Percentiles rank a stretch among this genome's conserved stretches.
Conservation (phyloP, 345 rosid genomes). For the Eucalyptus pauciflora region DNA sequence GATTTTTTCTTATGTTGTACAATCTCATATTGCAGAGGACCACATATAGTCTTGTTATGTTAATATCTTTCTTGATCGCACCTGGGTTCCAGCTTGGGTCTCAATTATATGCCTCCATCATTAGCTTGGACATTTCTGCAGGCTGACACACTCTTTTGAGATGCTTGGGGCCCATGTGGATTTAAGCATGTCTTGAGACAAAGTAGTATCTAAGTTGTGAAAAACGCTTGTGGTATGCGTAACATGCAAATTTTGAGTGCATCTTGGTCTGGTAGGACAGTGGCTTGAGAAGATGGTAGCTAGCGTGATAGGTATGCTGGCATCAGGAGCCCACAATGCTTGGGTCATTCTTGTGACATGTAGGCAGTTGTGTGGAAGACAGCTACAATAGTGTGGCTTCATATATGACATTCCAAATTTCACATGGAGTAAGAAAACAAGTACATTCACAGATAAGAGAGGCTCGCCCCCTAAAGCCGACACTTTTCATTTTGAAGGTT, state of each 20-base stretch:
- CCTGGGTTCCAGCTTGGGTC: not conserved
- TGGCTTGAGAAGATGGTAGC: not conserved
- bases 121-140: not conserved
- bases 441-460: not conserved
- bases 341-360: not conserved
- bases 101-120: not conserved
- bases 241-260: not conserved
- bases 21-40: not conserved
- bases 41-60: not conserved
- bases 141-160: not conserved
- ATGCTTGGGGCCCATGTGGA: not conserved
- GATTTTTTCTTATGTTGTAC: not conserved
- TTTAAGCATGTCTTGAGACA: not conserved
- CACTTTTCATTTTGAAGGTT: not conserved
- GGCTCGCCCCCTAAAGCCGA: not conserved
- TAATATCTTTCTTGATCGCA: not conserved
- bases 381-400: not conserved
- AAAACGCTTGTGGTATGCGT: not conserved
- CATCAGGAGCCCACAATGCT: not conserved
- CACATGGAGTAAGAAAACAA: not conserved
- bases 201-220: not conserved
- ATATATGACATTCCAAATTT: not conserved
- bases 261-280: not conserved
- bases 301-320: not conserved
- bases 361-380: not conserved